These are phyloP conservation scores for Nemania serpens DNA, from an alignment of 2,329 filamentous ascomycete species.

Conservation along the genomic window DNA sequence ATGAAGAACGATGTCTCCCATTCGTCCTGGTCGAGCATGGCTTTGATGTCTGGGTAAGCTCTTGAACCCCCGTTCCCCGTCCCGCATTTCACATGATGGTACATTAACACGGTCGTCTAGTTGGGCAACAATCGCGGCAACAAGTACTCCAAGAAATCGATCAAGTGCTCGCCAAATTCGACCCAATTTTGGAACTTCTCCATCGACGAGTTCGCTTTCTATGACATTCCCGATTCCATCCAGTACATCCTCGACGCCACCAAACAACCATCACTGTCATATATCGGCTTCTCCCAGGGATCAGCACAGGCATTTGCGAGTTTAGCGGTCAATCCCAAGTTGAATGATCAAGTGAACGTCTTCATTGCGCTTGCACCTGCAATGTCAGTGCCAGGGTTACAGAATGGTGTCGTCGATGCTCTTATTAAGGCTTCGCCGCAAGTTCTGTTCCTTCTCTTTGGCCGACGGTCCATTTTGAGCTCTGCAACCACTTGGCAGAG, in stretches of 20 bases:
- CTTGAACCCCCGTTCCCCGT: not conserved
- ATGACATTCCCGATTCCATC: conserved; percentile 96
- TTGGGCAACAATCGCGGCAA: conserved; percentile 97
- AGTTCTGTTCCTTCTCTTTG: conserved; percentile 90
- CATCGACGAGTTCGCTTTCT: conserved; percentile 96
- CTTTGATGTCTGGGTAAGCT: conserved; percentile 89
- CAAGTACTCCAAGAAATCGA: conserved; percentile 97
- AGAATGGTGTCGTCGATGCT: conserved; percentile 88
- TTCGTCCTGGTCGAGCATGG: conserved; percentile 88
- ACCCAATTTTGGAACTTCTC: conserved; percentile 94
- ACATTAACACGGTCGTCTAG: conserved; percentile 48
- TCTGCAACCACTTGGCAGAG: conserved; percentile 98
- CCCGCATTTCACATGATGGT: not conserved
- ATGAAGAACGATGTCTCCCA: conserved; percentile 82
- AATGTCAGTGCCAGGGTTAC: conserved; percentile 91
- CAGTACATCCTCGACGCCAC: conserved; percentile 88
- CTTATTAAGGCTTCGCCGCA: conserved; percentile 93
- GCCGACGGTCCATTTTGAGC: conserved; percentile 85
- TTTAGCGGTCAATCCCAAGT: conserved; percentile 84
- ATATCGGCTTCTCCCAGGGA: conserved; percentile 96
- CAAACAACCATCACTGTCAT: conserved; percentile 81
- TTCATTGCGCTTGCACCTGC: conserved; percentile 96
- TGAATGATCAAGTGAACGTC: conserved; percentile 92
- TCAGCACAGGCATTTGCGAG: conserved; percentile 96
- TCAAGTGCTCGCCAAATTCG: conserved; percentile 74